Evolutionary conservation across 1,284 basidiomycete species (phyloP).

Genomic region (Trametes sp.): DNA sequence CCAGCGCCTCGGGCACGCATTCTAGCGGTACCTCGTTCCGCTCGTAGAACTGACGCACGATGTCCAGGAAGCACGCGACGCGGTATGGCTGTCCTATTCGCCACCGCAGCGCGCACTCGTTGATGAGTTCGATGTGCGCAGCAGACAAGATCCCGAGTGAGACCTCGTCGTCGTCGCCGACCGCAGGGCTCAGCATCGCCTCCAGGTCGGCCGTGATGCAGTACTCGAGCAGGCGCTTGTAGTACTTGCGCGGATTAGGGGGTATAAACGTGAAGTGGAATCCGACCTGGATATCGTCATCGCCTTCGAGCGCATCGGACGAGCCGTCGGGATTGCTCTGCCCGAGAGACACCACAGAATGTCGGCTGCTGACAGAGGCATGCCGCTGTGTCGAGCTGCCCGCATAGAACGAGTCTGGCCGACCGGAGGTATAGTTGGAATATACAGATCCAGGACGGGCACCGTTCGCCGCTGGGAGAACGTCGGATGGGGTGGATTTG

Average conservation of each 20-base stretch:
- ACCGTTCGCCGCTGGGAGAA: conserved; percentile 46
- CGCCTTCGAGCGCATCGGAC: conserved; percentile 56
- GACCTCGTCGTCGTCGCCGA: conserved; percentile 96
- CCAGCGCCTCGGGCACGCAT: conserved; percentile 91
- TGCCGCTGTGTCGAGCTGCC: conserved; percentile 52
- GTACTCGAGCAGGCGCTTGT: conserved; percentile 83
- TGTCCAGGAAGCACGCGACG: conserved; percentile 83
- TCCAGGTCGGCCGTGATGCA: conserved; percentile 91
- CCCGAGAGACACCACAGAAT: conserved; percentile 54
- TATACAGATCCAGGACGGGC: conserved; percentile 65
- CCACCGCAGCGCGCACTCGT: conserved; percentile 91
- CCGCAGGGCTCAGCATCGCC: conserved; percentile 84
- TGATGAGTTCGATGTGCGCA: conserved; percentile 83
- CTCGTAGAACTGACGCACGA: conserved; percentile 90
- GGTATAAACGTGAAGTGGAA: conserved; percentile 91
- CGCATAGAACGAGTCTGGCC: conserved; percentile 44
- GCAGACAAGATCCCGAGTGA: conserved; percentile 92
- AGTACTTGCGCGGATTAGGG: conserved; percentile 86
- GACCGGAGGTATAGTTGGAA: conserved; percentile 41
- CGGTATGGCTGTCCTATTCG: conserved; percentile 85
- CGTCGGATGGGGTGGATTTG: conserved; percentile 73
- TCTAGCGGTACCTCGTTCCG: conserved; percentile 92
- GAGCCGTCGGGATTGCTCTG: conserved; percentile 49
- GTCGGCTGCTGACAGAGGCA: conserved; percentile 69
- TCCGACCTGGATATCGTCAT: conserved; percentile 74